Base-by-base conservation (phyloP, 805 yeast genomes). In the Yamadazyma akitaensis region DNA sequence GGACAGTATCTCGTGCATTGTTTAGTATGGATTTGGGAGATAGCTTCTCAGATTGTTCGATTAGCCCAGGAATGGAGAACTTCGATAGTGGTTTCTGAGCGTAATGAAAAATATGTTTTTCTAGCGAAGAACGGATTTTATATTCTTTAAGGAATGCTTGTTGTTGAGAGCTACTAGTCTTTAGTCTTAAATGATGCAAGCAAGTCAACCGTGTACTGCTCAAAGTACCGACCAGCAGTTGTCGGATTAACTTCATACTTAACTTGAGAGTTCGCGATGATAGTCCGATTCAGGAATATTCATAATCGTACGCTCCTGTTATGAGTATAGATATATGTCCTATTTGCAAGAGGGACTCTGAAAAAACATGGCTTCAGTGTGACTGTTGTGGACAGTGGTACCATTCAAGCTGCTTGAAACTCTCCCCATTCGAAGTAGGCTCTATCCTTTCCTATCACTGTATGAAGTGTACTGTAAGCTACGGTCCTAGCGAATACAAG, bases 391-490 rank as follows among this genome's bases (percentile, higher is more conserved):
- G 63, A 16, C 66, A 64, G 48, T 75, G 88, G 88, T 75, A 55
- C 57, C 90, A 84, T 57, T 55, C 64, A 16, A 59, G 58, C 13
- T 84, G 90, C 59, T 50, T 80, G 2, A 53, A 57, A 1, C 48
- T 81, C 10, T 48, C 72, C 0, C 37, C 47, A 5, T 53, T 62
- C 1, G 73, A 73, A 7, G 62, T 77, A 1, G 58, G 64, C 16
- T 55, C 59, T 11, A 66, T 82, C 12, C 63, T 67, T 31, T 61
- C 67, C 42, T 86, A 68, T 60, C 88, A 84, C 54, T 86, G 94
- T 56, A 55, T 58, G 0, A 46, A 55, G 1, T 86, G 91, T 58
- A 57, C 53, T 5, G 47, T 48, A 11, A 52, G 53, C 16, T 60
- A 72, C 43, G 88, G 88, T 0, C 77, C 81, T 0, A 72, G 83